Conservation (phyloP, 1,284 basidiomycete genomes). For the Malassezia japonica region DNA sequence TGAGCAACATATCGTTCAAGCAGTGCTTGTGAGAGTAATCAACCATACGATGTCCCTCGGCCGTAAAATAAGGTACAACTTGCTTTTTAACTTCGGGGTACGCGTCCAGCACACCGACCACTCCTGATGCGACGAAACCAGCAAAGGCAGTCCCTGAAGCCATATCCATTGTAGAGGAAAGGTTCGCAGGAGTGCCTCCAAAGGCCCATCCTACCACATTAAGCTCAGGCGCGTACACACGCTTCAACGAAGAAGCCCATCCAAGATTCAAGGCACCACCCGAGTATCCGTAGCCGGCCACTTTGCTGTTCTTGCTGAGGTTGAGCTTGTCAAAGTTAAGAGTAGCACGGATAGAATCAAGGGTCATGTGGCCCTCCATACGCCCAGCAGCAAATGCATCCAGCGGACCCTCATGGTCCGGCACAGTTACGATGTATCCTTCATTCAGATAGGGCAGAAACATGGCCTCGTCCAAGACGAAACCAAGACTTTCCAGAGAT, state of each 20-base stretch:
- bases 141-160: conserved; percentile 9
- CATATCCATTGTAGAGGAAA: neutral
- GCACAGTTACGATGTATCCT: conserved; percentile 26
- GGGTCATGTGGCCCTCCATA: conserved; percentile 25
- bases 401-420: conserved; percentile 34
- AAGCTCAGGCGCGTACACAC: conserved; percentile 26
- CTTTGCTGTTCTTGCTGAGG: conserved; percentile 18
- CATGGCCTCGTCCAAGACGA: conserved; percentile 4
- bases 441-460: conserved; percentile 24
- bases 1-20: neutral
- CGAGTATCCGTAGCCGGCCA: conserved; percentile 34
- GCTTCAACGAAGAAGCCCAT: conserved; percentile 29
- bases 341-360: conserved; percentile 31
- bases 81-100: conserved; percentile 5
- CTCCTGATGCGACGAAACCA: conserved; percentile 29
- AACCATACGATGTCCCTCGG: neutral
- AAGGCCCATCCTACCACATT: neutral
- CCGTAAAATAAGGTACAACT: neutral
- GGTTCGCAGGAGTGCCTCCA: neutral
- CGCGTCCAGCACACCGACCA: conserved; percentile 21
- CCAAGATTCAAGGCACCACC: conserved; percentile 34
- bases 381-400: conserved; percentile 30
- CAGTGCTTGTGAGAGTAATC: neutral
- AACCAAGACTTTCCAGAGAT: neutral
- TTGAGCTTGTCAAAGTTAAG: conserved; percentile 23